Conservation (phyloP, 2,329 filamentous ascomycete genomes). For the Botrytis deweyae region DNA sequence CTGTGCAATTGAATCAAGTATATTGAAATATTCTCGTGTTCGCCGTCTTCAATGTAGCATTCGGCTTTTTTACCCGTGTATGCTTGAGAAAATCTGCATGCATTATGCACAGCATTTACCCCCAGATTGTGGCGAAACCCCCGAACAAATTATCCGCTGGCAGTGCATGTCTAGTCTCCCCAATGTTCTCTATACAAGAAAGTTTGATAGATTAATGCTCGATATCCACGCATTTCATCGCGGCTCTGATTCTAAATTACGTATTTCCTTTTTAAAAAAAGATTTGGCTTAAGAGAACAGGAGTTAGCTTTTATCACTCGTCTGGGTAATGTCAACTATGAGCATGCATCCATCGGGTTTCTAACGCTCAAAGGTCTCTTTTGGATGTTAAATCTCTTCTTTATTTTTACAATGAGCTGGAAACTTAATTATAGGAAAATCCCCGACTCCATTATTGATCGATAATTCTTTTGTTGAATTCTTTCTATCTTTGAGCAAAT, state of each 20-base stretch:
- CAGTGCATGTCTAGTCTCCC: not conserved
- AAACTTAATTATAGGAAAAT: not conserved
- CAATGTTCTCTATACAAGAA: not conserved
- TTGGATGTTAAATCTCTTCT: no score
- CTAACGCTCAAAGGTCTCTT: not conserved
- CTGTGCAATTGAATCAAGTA: not conserved
- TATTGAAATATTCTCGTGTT: not conserved
- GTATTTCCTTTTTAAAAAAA: not conserved
- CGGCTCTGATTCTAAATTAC: not conserved
- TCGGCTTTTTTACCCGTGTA: not conserved
- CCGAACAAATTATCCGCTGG: not conserved
- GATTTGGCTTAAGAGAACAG: not conserved
- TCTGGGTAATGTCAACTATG: not conserved
- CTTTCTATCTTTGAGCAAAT: not conserved
- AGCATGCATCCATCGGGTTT: not conserved
- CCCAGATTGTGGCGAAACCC: not conserved
- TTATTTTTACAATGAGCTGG: not conserved
- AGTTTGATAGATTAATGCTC: not conserved
- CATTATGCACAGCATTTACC: not conserved
- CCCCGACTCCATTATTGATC: not conserved
- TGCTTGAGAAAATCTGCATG: not conserved
- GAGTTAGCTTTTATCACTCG: not conserved
- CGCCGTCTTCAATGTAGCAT: not conserved
- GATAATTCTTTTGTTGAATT: not conserved
- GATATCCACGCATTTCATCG: not conserved